phyloP scores from a whole-genome alignment of 768 basidiomycete species.

The Tephrocybe sp. region DNA sequence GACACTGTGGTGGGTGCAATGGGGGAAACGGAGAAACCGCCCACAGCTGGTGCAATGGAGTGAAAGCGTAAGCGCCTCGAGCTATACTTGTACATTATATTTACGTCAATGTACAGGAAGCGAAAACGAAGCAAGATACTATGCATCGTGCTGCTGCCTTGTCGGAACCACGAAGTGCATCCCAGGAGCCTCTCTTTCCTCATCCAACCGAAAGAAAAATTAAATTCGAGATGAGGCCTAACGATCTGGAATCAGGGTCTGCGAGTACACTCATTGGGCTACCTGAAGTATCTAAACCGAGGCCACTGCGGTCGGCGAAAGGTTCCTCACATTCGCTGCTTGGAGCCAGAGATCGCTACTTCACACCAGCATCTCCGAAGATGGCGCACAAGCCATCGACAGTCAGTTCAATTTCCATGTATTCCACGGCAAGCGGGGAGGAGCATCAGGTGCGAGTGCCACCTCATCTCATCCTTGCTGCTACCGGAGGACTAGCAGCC shows the following conservation, averaged over 20 bases:
- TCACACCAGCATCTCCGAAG: conserved; percentile 3
- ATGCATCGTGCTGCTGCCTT: conserved; percentile 39
- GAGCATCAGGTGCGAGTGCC: conserved; percentile 26
- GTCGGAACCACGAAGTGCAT: conserved; percentile 20
- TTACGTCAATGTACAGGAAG: conserved; percentile 20
- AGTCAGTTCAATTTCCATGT: conserved; percentile 26
- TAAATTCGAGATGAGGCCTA: conserved; percentile 30
- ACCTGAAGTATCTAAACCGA: conserved; percentile 14
- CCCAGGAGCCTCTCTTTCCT: conserved; percentile 29
- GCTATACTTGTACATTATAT: not conserved
- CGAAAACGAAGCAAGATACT: conserved; percentile 39
- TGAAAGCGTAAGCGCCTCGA: conserved; percentile 21
- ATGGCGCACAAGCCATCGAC: conserved; percentile 28
- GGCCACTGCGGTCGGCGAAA: conserved; percentile 14
- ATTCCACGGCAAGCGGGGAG: conserved; percentile 32
- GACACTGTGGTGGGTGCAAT: conserved; percentile 45
- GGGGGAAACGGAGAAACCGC: conserved; percentile 43
- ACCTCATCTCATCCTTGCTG: conserved; percentile 36
- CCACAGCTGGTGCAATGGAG: conserved; percentile 28
- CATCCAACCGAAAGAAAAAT: conserved; percentile 34
- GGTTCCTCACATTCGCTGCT: conserved; percentile 8
- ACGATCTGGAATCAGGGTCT: not conserved
- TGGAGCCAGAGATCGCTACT: not conserved
- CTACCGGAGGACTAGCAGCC: conserved; percentile 24
- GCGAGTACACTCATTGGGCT: conserved; percentile 1